phyloP scores from a whole-genome alignment of 176 grass and related monocot species.

The Rhipidocladum racemiflorum region DNA sequence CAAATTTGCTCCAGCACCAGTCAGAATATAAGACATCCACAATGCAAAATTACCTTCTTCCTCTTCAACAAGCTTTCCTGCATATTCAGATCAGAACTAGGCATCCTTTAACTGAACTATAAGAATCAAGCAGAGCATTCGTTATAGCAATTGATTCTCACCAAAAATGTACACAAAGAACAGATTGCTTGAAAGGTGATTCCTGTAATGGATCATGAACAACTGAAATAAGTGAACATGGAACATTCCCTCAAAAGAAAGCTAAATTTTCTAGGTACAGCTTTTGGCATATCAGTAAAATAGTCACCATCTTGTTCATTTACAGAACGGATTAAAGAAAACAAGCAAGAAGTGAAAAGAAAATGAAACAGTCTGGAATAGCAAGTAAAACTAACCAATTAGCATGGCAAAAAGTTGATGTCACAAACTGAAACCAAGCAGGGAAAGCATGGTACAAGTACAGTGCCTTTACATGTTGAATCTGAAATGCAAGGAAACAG shows the following conservation, averaged over 20 bases:
- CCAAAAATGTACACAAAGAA: constrained; percentile 99
- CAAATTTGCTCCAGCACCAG: constrained; percentile 84
- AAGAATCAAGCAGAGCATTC: constrained; percentile 30
- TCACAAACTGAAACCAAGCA: constrained; percentile 89
- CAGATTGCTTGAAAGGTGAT: constrained; percentile 97
- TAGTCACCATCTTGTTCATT: neutral
- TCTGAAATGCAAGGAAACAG: constrained; percentile 49
- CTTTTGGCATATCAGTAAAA: neutral
- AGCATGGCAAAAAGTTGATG: constrained; percentile 95
- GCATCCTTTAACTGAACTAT: constrained; percentile 24
- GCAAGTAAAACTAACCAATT: constrained; percentile 66
- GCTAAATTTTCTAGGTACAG: constrained; percentile 15
- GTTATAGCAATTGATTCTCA: constrained; percentile 56
- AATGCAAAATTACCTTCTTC: constrained; percentile 89
- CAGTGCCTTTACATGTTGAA: constrained; percentile 57
- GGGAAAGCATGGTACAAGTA: constrained; percentile 83
- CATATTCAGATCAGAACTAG: constrained; percentile 30
- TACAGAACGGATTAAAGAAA: neutral
- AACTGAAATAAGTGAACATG: constrained; percentile 23
- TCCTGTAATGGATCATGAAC: constrained; percentile 52
- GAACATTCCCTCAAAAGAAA: neutral
- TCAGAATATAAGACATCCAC: constrained; percentile 97
- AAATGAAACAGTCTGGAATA: constrained; percentile 7
- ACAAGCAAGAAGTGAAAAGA: constrained; percentile 2
- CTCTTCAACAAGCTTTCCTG: constrained; percentile 96